A percentile compares a stretch with the other conserved stretches of the same genome.
Evolutionary conservation across 2,329 filamentous ascomycete genomes (phyloP).

Genomic region (Colletotrichum cereale): DNA sequence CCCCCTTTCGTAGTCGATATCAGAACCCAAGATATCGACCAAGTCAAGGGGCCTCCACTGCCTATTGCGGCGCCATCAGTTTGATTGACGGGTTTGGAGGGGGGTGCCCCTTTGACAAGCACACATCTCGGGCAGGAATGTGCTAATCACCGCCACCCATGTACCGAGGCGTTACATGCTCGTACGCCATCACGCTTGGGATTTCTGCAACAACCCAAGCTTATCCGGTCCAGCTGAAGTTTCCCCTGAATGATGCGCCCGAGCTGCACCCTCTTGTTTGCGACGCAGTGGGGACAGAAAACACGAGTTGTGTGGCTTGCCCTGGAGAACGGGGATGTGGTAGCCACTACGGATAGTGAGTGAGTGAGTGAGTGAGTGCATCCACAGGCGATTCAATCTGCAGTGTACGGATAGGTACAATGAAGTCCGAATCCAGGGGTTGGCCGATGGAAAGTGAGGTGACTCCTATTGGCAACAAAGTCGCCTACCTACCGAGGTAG

Average conservation of each 20-base stretch:
- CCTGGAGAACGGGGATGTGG: constrained; percentile 5
- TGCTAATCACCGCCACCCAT: constrained; percentile 35
- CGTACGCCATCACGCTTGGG: constrained; percentile 1
- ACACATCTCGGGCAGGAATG: constrained; percentile 15
- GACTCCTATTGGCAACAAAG: background rate
- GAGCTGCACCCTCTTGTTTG: constrained; percentile 25
- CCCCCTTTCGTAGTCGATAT: constrained; percentile 19
- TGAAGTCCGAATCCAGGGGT: constrained; percentile 2
- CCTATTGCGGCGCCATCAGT: constrained; percentile 31
- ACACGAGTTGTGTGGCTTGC: constrained; percentile 21
- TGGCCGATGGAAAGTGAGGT: constrained; percentile 2
- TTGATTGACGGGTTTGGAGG: background rate
- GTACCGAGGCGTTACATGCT: constrained; percentile 29
- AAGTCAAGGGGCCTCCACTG: constrained; percentile 11
- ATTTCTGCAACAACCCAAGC: constrained; percentile 25
- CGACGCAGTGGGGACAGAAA: background rate
- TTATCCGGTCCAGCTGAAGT: constrained; percentile 7
- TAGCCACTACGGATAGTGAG: too few species aligned
- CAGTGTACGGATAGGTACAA: too few species aligned
- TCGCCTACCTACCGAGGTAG: too few species aligned
- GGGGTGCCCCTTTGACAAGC: background rate
- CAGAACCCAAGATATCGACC: constrained; percentile 1
- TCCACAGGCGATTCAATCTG: background rate
- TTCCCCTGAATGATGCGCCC: constrained; percentile 30
- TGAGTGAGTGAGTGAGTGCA: background rate